Percentiles rank a stretch among this genome's conserved stretches.
Conservation (phyloP, 2,329 filamentous ascomycete genomes). For the Penicillium sp. region DNA sequence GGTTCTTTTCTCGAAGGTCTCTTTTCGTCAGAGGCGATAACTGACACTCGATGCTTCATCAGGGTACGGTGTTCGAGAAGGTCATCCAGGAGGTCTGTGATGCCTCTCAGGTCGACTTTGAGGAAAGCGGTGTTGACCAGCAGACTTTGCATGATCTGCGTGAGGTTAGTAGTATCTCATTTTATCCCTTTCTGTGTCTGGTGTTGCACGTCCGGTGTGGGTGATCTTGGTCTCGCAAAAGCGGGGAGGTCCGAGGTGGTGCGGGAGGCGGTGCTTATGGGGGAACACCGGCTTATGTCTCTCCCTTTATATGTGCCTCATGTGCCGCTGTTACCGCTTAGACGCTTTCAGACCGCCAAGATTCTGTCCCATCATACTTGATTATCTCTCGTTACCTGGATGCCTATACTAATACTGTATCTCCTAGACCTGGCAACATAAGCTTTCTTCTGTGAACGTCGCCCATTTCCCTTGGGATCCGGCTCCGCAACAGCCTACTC, state of each 20-base stretch:
- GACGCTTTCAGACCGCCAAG: constrained; percentile 25
- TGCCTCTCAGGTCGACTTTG: constrained; percentile 88
- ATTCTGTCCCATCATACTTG: constrained; percentile 4
- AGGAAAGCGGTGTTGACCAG: constrained; percentile 90
- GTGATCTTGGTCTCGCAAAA: constrained; percentile 33
- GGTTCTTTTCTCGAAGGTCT: not conserved
- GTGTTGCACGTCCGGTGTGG: constrained; percentile 9
- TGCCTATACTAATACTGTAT: constrained; percentile 5
- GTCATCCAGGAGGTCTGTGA: constrained; percentile 92
- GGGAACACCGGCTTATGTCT: constrained; percentile 40
- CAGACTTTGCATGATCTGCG: constrained; percentile 80
- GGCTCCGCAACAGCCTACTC: constrained; percentile 58
- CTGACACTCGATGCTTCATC: constrained; percentile 37
- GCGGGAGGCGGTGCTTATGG: constrained; percentile 39
- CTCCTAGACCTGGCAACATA: constrained; percentile 84
- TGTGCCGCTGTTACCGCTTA: constrained; percentile 33
- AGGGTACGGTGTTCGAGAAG: constrained; percentile 79
- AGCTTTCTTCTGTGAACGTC: constrained; percentile 77
- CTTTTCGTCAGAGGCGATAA: constrained; percentile 9
- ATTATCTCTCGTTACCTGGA: constrained; percentile 8
- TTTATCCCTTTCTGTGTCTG: constrained; percentile 9
- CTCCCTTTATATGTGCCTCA: constrained; percentile 43
- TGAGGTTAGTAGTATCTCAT: constrained; percentile 60
- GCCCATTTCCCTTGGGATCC: constrained; percentile 96
- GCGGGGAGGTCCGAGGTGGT: constrained; percentile 30